These are phyloP conservation scores for Bondarzewia mesenterica DNA, from an alignment of 1,284 basidiomycete genomes.

Conservation along the genomic window DNA sequence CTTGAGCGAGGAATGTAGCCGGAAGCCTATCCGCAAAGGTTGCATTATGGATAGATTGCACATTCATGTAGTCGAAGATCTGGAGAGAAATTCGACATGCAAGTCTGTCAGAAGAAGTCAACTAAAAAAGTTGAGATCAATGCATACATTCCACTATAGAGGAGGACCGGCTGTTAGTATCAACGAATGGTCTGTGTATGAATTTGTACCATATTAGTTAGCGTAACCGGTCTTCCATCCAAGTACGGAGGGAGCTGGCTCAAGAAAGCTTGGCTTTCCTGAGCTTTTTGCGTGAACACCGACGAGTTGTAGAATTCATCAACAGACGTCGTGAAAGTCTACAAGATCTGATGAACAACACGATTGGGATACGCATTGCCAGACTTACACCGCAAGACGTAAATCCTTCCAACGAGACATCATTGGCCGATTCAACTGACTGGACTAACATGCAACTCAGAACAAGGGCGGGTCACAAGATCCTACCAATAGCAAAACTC, in stretches of 20 bases:
- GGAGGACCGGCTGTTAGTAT: no score
- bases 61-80: conserved; percentile 46
- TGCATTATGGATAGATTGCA: conserved; percentile 40
- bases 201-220: conserved; percentile 37
- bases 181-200: no score
- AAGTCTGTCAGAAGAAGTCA: no score
- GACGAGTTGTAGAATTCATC: conserved; percentile 23
- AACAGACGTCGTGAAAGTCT: conserved; percentile 24
- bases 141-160: conserved; percentile 27
- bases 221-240: conserved; percentile 30
- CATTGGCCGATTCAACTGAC: conserved; percentile 34
- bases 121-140: no score
- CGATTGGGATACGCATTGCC: no score
- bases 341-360: neutral
- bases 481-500: conserved; percentile 17
- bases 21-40: conserved; percentile 25
- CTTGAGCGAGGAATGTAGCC: conserved; percentile 26
- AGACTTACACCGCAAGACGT: conserved; percentile 32
- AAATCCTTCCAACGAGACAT: conserved; percentile 37
- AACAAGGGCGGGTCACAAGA: neutral
- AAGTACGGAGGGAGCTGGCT: conserved; percentile 29
- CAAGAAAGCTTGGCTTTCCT: conserved; percentile 30
- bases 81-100: conserved; percentile 10
- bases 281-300: conserved; percentile 28
- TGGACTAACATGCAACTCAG: conserved; percentile 22